Evolutionary conservation across 176 grass and related monocot genomes (phyloP).

Genomic region (Dendrocalamus sinicus): DNA sequence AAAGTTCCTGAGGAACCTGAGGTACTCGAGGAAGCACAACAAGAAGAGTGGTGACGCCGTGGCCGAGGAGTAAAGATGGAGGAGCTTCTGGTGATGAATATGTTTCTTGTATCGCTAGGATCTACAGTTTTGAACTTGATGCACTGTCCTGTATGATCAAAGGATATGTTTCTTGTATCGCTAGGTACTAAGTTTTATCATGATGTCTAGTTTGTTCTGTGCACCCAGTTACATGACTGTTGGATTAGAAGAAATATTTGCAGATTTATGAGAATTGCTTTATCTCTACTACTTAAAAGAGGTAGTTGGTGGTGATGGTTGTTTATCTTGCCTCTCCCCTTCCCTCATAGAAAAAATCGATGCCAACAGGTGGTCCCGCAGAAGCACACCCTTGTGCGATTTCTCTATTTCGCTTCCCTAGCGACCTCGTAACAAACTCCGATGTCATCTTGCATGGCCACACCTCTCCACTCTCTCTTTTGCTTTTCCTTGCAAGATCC

Average conservation of each 20-base stretch:
- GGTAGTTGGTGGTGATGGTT: too few species aligned
- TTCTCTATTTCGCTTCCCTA: not conserved
- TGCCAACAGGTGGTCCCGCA: too few species aligned
- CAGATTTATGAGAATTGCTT: constrained; percentile 17
- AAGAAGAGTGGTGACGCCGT: constrained; percentile 44
- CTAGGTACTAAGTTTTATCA: constrained; percentile 11
- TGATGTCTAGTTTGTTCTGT: constrained; percentile 2
- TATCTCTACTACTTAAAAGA: not conserved
- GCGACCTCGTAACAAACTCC: not conserved
- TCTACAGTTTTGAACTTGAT: constrained; percentile 38
- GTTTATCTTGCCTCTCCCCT: too few species aligned
- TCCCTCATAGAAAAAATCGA: too few species aligned
- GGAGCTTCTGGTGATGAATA: constrained; percentile 3
- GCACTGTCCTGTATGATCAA: constrained; percentile 28
- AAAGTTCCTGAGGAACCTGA: constrained; percentile 77
- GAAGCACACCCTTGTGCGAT: not conserved
- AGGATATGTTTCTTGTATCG: not conserved
- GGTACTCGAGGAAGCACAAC: constrained; percentile 82
- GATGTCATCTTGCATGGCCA: not conserved
- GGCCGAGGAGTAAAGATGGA: constrained; percentile 53
- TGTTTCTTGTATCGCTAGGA: constrained; percentile 37
- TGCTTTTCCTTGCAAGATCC: not conserved
- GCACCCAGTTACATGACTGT: not conserved
- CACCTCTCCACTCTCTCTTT: not conserved
- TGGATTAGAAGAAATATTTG: constrained; percentile 36